Base-by-base conservation (phyloP, 208 protist species). In the Acanthamoeba triangularis region DNA sequence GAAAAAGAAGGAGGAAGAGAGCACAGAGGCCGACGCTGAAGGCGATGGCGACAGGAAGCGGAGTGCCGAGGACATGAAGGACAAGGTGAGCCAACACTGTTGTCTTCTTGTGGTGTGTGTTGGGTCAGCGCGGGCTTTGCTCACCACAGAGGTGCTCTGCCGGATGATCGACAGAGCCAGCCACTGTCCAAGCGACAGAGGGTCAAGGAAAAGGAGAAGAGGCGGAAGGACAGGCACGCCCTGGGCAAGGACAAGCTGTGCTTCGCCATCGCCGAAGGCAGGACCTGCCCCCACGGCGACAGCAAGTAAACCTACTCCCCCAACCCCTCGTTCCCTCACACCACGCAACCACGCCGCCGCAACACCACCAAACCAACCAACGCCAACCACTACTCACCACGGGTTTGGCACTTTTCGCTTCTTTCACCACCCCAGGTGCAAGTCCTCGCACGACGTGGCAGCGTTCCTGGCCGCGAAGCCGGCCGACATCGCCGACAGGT, bases 181-280 rank as follows among this genome's bases (percentile, higher is more conserved):
- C 80, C 80, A 11, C 7, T 41, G n/a, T 63, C 80, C 52, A 88
- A 88, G 80, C 80, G 80, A 63, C 80, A 88, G 47, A n/a, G 80
- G 49, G 35, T 88, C 25, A 88, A 88, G 49, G 80, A 88, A 28
- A 88, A 88, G 47, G 80, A 88, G 35, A 88, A 88, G 30, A 61
- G 49, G 80, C 80, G 80, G 14, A 88, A 88, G 49, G 80, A 88
- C 14, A 59, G 80, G 8, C 80, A 35, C 7, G 14, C 80, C 8
- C 18, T 88, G 80, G 49, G 87, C 87, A 69, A 69, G 41, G 59
- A 49, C 33, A 93, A 93, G 37, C 63, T 93, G 10, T 93, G 87
- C 63, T 93, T 93, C 33, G 35, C 61, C 61, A 37, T 93, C 10
- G 87, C 87, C 16, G 63, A 67, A 56, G 87, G 87, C 30, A 67